Conservation (phyloP, 345 rosid genomes). For the Pistacia integerrima region DNA sequence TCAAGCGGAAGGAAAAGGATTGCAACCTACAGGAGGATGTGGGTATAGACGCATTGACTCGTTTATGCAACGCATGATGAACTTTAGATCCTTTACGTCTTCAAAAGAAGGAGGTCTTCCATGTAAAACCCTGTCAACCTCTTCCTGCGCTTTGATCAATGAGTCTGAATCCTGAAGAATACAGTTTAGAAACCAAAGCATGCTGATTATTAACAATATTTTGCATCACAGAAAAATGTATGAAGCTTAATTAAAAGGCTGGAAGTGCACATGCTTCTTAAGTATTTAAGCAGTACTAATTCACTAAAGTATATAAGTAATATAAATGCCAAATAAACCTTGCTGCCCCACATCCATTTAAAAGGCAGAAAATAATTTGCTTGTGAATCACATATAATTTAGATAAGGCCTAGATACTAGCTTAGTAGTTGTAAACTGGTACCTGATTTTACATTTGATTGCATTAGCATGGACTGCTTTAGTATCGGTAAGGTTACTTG, state of each 20-base stretch:
- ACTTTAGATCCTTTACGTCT: slow-evolving; percentile 80
- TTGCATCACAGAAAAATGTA: neutral
- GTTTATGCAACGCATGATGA: slow-evolving; percentile 75
- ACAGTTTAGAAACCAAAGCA: slow-evolving; percentile 4
- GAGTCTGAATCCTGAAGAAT: slow-evolving; percentile 52
- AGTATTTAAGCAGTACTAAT: neutral
- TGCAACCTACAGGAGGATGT: slow-evolving; percentile 90
- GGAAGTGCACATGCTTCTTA: neutral
- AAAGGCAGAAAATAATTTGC: neutral
- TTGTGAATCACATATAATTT: neutral
- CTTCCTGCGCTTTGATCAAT: slow-evolving; percentile 77
- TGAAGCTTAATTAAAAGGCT: neutral
- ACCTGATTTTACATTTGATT: too few species aligned
- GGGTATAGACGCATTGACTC: slow-evolving; percentile 96
- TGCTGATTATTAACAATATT: neutral
- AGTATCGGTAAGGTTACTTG: neutral
- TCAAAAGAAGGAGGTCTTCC: slow-evolving; percentile 78
- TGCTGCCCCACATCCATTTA: neutral
- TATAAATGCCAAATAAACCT: neutral
- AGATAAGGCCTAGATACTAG: neutral
- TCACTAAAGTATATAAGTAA: neutral
- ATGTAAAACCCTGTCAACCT: slow-evolving; percentile 77
- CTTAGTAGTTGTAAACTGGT: neutral
- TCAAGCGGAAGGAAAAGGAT: slow-evolving; percentile 13
- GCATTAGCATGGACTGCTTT: neutral